These are phyloP conservation scores for Xylariaceae sp. DNA, from an alignment of 2,329 filamentous ascomycete species.

Conservation along the genomic window DNA sequence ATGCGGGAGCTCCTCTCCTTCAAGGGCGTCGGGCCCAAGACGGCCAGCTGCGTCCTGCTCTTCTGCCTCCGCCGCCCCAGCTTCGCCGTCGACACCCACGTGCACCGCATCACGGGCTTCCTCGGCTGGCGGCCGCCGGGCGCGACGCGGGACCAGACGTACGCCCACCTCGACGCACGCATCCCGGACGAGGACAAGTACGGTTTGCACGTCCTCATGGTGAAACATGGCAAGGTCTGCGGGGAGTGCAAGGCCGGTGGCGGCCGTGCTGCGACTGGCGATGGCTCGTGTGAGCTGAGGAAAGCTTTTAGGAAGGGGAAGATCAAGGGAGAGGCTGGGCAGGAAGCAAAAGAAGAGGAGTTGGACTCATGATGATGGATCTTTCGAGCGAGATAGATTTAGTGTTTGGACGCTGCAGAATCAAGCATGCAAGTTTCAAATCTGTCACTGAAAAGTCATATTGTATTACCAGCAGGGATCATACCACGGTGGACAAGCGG, in stretches of 20 bases:
- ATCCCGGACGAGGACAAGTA: constrained; percentile 47
- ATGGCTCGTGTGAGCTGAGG: constrained; percentile 35
- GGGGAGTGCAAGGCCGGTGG: constrained; percentile 39
- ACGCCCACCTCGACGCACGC: constrained; percentile 44
- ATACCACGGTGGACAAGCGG: too few species aligned
- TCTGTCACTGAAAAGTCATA: too few species aligned
- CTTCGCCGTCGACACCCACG: constrained; percentile 51
- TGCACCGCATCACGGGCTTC: constrained; percentile 43
- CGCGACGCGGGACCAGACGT: constrained; percentile 40
- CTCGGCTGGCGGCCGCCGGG: constrained; percentile 43
- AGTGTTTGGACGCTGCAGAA: too few species aligned
- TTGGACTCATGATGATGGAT: constrained; percentile 2
- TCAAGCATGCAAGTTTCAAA: too few species aligned
- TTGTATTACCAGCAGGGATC: too few species aligned
- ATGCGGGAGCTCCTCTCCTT: constrained; percentile 47
- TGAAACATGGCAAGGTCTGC: constrained; percentile 43
- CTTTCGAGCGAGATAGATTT: too few species aligned
- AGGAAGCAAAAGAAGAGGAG: constrained; percentile 9
- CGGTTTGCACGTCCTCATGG: constrained; percentile 43
- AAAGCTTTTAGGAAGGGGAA: constrained; percentile 33
- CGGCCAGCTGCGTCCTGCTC: constrained; percentile 46
- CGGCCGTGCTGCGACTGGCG: constrained; percentile 25
- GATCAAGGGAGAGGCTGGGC: constrained; percentile 17
- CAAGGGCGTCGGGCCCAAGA: constrained; percentile 49
- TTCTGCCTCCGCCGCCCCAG: constrained; percentile 44